phyloP scores from a whole-genome alignment of 2,329 filamentous ascomycete species.

The Rugonectria rugulosa region DNA sequence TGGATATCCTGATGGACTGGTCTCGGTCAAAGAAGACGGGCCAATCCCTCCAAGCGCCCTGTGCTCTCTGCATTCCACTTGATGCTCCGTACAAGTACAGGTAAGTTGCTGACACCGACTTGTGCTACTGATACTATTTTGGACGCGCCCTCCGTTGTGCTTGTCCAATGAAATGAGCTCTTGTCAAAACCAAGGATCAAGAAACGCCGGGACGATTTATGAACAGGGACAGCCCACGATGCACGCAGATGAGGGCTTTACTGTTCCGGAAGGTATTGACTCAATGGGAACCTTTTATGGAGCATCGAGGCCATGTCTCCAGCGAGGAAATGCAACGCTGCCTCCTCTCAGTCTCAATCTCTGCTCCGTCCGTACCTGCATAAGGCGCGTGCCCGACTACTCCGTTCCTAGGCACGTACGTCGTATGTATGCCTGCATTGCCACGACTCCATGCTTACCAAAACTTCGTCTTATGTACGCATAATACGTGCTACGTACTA shows the following conservation, averaged over 20 bases:
- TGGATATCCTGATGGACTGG: neutral
- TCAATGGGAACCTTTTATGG: neutral
- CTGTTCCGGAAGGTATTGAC: neutral
- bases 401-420: too few species aligned
- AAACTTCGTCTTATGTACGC: neutral
- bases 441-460: neutral
- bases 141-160: neutral
- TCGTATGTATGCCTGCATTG: neutral
- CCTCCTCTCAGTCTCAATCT: neutral
- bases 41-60: slow-evolving; percentile 1
- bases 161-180: neutral
- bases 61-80: neutral
- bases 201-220: neutral
- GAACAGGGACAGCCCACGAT: neutral
- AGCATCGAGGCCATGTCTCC: neutral
- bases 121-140: neutral
- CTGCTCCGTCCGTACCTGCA: neutral
- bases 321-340: neutral
- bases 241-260: neutral
- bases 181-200: neutral
- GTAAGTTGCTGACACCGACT: neutral
- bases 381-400: too few species aligned
- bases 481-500: neutral
- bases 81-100: neutral
- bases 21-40: neutral